Base-by-base conservation (phyloP, 129 eudicot species). In the Pittosporum tobira region DNA sequence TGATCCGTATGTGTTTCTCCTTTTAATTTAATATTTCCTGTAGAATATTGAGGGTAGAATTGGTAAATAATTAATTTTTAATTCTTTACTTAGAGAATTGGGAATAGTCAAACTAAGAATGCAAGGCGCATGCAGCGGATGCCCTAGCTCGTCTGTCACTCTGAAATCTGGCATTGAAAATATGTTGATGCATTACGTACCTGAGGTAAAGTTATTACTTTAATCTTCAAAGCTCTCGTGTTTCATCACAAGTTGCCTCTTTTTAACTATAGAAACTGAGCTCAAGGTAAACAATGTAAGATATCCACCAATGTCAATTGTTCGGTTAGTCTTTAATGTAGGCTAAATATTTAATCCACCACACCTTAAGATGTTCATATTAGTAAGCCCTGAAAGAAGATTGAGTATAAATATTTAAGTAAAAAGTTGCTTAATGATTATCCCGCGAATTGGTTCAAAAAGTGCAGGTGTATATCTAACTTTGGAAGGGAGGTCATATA, bases 111-210 rank as follows among this genome's bases (percentile, higher is more conserved):
- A 83, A 74, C 94, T 87, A 30, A 76, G 77, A 64, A 86, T 91
- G 99, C 99, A 91, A 77, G 99, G 99, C 68, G 99, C 99, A 18
- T 91, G 99, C 73, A 91, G 99, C 61, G 99, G 99, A 8, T 91
- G 99, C 72, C 99, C 99, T 24, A 91, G 99, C 71, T 91, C 99
- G 66, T 87, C 99, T 45, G 99, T 91, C 52, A 91, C 99, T 16
- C 73, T 91, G 45, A 91, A 91, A 68, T 91, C 99, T 48, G 99
- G 99, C 69, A 91, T 91, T 29, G 99, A 91, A 71, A 91, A 91
- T 61, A 91, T 91, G 99, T 70, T 91, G 43, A 91, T 91, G 99
- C 99, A 91, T 71, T 91, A 91, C 54, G 96, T 87, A 20, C 94
- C 99, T 27, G 99, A 91, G 90, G 93, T 83, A 66, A 66, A 22